Percentiles rank a stretch among this genome's conserved stretches.
Evolutionary conservation across 2,329 filamentous ascomycete genomes (phyloP).

Genomic region (Cordyceps pruinosa): DNA sequence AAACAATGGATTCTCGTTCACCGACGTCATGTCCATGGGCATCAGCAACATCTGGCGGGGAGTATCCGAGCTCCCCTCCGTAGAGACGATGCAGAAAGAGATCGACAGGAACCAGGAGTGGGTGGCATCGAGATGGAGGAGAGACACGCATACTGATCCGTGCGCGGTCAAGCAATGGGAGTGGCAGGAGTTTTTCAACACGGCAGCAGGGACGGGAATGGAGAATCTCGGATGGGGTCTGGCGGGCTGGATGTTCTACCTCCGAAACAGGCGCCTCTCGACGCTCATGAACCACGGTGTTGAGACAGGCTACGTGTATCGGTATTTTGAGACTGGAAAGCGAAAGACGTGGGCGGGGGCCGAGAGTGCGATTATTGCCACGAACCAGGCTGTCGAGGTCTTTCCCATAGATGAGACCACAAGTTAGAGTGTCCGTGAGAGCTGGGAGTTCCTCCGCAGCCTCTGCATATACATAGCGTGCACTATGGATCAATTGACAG

Average conservation of each 20-base stretch:
- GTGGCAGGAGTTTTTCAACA: conserved; percentile 30
- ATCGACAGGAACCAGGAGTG: conserved; percentile 23
- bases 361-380: conserved; percentile 25
- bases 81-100: conserved; percentile 22
- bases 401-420: too few species aligned
- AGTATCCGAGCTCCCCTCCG: conserved; percentile 23
- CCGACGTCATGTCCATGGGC: conserved; percentile 33
- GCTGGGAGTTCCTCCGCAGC: too few species aligned
- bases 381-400: background rate
- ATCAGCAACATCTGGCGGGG: conserved; percentile 33
- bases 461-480: too few species aligned
- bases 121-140: conserved; percentile 19
- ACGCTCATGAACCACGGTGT: conserved; percentile 32
- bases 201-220: conserved; percentile 34
- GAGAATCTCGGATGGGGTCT: conserved; percentile 35
- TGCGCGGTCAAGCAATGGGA: conserved; percentile 23
- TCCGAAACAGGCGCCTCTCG: conserved; percentile 29
- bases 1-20: conserved; percentile 26
- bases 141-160: conserved; percentile 16
- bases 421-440: too few species aligned
- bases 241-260: conserved; percentile 36
- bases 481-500: too few species aligned
- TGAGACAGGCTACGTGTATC: conserved; percentile 33
- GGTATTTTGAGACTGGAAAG: conserved; percentile 35
- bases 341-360: conserved; percentile 34